Conservation (phyloP, 352 stramenopile species). For the Phytophthora agathidicida region DNA sequence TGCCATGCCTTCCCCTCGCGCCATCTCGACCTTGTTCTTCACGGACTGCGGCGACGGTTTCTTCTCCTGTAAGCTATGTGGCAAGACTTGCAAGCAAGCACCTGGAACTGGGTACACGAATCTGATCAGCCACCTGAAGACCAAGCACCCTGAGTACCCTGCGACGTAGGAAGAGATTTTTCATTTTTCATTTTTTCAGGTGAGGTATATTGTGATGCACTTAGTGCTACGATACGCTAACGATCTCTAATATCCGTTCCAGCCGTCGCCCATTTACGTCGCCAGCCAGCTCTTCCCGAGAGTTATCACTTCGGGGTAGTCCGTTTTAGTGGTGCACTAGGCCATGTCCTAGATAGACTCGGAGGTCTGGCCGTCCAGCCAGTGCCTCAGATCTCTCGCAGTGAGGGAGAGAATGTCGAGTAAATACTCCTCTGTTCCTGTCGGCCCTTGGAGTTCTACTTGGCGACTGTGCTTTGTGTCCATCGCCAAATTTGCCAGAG, state of each 20-base stretch:
- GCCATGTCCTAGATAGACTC: not conserved
- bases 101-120: constrained; percentile 3
- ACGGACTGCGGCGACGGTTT: not conserved
- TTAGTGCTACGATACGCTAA: too few relatives aligned
- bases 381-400: not conserved
- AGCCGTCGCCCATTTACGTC: constrained; percentile 1
- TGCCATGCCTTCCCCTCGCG: too few relatives aligned
- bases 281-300: not conserved
- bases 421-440: not conserved
- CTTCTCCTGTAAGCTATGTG: constrained; percentile 2
- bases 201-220: too few relatives aligned
- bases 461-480: not conserved
- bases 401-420: too few relatives aligned
- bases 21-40: constrained; percentile 7
- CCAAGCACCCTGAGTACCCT: not conserved
- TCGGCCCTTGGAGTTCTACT: not conserved
- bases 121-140: constrained; percentile 5
- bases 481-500: constrained; percentile 2
- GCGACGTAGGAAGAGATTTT: constrained; percentile 6
- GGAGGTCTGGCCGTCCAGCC: not conserved
- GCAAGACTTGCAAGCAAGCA: not conserved
- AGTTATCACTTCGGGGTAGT: not conserved
- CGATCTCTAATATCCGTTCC: too few relatives aligned
- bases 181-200: too few relatives aligned
- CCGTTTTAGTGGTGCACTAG: not conserved